Evolutionary conservation across 1,284 basidiomycete genomes (phyloP), one percentile per base, ranked within the genome.

Genomic region (Bondarzewia mesenterica): DNA sequence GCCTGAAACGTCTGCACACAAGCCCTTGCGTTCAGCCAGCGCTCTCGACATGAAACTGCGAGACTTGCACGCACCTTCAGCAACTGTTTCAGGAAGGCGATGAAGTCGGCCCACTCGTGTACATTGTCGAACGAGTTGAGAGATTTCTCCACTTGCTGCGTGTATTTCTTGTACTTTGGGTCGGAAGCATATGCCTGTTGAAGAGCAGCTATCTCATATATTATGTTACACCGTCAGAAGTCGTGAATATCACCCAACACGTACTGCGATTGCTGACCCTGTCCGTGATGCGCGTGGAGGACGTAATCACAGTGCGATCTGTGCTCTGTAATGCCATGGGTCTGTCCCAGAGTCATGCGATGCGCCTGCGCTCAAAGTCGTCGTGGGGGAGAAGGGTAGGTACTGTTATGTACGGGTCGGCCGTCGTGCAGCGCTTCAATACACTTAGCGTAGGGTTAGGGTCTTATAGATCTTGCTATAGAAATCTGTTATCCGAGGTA

Each of bases 101-200:
- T 98, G 65, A 95, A 99, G 72, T 99, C 96, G 50, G 96, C 95
- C 96, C 96, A 99, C 71, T 99, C 96, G 53, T 95, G 91, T 52
- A 98, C 92, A 62, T 82, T 91, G 63, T 98, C 94, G 60, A 99
- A 99, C 1, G 90, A 87, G 55, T 85, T 88, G 23, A 99, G 74
- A 54, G 89, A 91, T 64, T 88, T 87, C 63, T 99, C 96, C 46
- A 99, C 88, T 58, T 91, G 84, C 47, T 85, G 80, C 0, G 85
- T 77, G 67, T 94, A 98, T 69, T 97, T 97, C 74, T 91, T 93
- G 73, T 87, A 99, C 65, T 94, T 94, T n/a, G 89, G 84, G 67
- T 99, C 95, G 7, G 81, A 77, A 22, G 77, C 74, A 58, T 80
- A 80, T 21, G 69, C 35, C 36, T 56, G 54, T 26, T 50, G 51